Evolutionary conservation across 1,139 yeast species (phyloP), one percentile per base, ranked within the genome.

Genomic region (Kodamaea derodonti): DNA sequence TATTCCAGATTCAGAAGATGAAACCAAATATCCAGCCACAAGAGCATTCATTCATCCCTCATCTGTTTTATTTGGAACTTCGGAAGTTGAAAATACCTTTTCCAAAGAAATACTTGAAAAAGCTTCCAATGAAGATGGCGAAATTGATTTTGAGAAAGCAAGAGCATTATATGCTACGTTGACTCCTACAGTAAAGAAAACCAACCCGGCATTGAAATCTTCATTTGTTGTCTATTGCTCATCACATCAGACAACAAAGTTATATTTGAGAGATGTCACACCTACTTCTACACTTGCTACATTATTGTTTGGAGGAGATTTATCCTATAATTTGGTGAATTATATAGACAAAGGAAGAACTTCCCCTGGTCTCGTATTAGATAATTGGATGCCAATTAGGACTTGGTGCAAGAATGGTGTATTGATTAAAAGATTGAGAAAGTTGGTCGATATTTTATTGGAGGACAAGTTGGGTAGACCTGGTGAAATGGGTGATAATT

Each of bases 351-450:
- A 65, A 1, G 64, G 64, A 3, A 83, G 32, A 68, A 82, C 37
- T 72, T 82, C 18, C 2, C 49, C 49, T 2, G 51, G 51, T 1
- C 40, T 47, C 18, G 49, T 47, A 13, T 29, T 47, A 30, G 51
- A 45, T 33, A 33, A 41, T 53, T 88, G 38, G 95, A 84, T 49
- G 70, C 73, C 32, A 84, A 96, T 96, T 88, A 95, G 7, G 66
- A 92, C 24, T 68, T 85, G 97, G 97, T 85, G 95, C 45, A 84
- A 94, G 47, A 87, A 90, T 51, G 97, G 94, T 1, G 95, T 92
- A 4, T 63, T 90, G 34, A 72, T 88, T 26, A 84, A 84, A 41
- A 75, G 83, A 38, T 60, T 92, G 34, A 66, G 95, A 45, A 52
- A 63, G 14, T 54, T 87, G 30, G 60, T 90, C 18, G 95, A 88